Conservation (phyloP, 2,329 filamentous ascomycete species). For the Hypomyces perniciosus region DNA sequence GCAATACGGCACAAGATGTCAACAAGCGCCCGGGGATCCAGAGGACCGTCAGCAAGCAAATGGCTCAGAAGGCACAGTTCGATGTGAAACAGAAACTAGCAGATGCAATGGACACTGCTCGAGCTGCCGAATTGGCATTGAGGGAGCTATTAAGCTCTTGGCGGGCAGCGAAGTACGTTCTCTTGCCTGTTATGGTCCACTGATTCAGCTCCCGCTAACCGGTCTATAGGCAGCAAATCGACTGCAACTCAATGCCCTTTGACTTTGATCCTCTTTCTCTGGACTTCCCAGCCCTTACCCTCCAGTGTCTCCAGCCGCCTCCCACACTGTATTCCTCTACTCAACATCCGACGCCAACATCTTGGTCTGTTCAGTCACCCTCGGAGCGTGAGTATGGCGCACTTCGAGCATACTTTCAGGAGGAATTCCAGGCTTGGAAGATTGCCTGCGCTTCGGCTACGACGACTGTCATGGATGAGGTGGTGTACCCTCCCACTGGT, state of each 20-base stretch:
- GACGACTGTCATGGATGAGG: constrained; percentile 45
- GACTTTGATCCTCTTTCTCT: constrained; percentile 82
- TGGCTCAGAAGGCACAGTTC: constrained; percentile 53
- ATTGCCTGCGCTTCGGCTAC: constrained; percentile 45
- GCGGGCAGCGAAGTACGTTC: constrained; percentile 70
- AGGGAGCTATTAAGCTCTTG: constrained; percentile 76
- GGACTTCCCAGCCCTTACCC: constrained; percentile 77
- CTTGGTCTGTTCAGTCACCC: constrained; percentile 76
- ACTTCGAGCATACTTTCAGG: constrained; percentile 59
- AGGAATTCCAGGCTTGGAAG: constrained; percentile 63
- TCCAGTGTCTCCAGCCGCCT: constrained; percentile 74
- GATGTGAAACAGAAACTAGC: constrained; percentile 58
- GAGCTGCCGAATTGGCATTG: constrained; percentile 77
- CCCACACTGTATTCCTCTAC: constrained; percentile 77
- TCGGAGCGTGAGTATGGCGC: constrained; percentile 68
- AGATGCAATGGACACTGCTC: constrained; percentile 72
- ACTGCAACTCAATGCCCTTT: constrained; percentile 52
- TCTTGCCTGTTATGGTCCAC: not conserved
- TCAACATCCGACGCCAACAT: constrained; percentile 69
- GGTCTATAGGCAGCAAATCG: constrained; percentile 45
- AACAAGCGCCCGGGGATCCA: constrained; percentile 32
- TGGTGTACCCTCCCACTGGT: constrained; percentile 40
- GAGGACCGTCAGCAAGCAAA: constrained; percentile 44
- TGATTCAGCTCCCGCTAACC: constrained; percentile 12
- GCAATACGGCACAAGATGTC: constrained; percentile 30